phyloP scores from a whole-genome alignment of 768 basidiomycete genomes.

The Nidula microcarpa region DNA sequence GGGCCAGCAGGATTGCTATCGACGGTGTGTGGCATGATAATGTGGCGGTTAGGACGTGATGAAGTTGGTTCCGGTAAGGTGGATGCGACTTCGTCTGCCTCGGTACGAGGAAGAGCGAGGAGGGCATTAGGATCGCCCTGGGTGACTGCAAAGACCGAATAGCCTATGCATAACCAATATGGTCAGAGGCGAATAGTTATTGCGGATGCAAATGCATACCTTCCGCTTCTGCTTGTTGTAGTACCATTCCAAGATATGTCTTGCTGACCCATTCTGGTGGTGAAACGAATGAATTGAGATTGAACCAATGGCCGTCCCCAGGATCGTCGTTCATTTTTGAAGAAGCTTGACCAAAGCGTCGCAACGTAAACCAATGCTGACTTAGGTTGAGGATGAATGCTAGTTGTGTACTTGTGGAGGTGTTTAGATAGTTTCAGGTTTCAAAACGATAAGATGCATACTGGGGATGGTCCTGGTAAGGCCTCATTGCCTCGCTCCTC shows the following conservation, averaged over 20 bases:
- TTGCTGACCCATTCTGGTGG: constrained; percentile 81
- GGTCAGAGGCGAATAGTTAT: not conserved
- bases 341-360: constrained; percentile 65
- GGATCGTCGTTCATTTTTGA: constrained; percentile 37
- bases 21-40: not conserved
- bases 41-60: constrained; percentile 12
- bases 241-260: constrained; percentile 79
- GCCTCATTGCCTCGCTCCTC: constrained; percentile 79
- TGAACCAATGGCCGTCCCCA: constrained; percentile 78
- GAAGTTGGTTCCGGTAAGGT: constrained; percentile 56
- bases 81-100: constrained; percentile 70
- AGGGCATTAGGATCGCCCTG: constrained; percentile 54
- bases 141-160: constrained; percentile 76
- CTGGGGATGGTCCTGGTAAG: constrained; percentile 77
- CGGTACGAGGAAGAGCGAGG: constrained; percentile 56
- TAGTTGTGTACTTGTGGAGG: constrained; percentile 58
- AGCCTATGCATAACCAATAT: constrained; percentile 43
- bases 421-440: not conserved
- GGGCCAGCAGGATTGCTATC: not conserved
- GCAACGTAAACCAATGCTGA: constrained; percentile 88
- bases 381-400: constrained; percentile 86
- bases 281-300: constrained; percentile 73
- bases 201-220: constrained; percentile 39
- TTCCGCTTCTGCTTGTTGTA: constrained; percentile 84
- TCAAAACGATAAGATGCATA: constrained; percentile 25